Conservation (phyloP, 139 green algal genomes). For the Chlorella sp. region DNA sequence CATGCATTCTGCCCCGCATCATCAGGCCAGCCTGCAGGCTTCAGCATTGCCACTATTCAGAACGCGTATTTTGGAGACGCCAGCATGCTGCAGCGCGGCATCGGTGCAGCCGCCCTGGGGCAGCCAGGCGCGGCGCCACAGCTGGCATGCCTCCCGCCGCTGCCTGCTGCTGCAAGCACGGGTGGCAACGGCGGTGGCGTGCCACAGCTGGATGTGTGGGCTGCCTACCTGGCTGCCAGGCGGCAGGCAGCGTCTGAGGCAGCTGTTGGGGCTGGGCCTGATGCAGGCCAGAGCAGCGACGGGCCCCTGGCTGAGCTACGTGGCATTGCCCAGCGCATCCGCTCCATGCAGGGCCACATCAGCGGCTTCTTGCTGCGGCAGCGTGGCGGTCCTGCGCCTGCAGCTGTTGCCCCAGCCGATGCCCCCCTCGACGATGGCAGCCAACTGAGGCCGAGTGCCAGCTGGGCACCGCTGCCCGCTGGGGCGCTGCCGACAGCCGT, state of each 20-base stretch:
- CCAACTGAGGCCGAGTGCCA: not conserved
- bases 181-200: not conserved
- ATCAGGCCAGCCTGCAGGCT: not conserved
- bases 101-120: not conserved
- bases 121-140: not conserved
- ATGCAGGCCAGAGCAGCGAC: too few relatives aligned
- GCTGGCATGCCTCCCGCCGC: not conserved
- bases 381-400: not conserved
- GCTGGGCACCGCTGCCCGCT: not conserved
- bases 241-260: not conserved
- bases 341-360: conserved; percentile 10
- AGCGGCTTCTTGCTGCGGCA: conserved; percentile 1
- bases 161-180: not conserved
- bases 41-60: conserved; percentile 6
- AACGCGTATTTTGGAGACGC: conserved; percentile 1
- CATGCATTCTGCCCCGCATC: not conserved
- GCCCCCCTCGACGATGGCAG: not conserved
- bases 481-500: not conserved
- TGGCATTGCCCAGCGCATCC: not conserved
- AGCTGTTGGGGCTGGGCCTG: not conserved
- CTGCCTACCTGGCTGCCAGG: conserved; percentile 10
- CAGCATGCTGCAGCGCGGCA: not conserved
- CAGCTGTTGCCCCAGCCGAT: not conserved
- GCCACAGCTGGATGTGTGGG: conserved; percentile 12
- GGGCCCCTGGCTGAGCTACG: not conserved